These are phyloP conservation scores for Collybiopsis luxurians DNA, from an alignment of 768 basidiomycete species.

Conservation along the genomic window DNA sequence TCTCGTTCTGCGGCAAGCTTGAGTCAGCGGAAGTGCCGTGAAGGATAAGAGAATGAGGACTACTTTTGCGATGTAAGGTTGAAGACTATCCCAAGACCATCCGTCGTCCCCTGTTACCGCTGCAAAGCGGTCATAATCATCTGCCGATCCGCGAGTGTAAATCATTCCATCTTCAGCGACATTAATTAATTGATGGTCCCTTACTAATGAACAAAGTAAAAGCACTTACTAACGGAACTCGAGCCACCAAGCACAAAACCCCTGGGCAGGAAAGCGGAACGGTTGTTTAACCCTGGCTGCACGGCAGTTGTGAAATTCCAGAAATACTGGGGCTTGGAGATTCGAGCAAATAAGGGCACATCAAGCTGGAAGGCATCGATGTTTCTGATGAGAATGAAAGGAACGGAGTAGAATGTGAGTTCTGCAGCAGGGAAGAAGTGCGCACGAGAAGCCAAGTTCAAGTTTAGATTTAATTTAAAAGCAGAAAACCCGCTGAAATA, in stretches of 20 bases:
- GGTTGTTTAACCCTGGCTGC: conserved; percentile 15
- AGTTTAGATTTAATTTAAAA: too few relatives aligned
- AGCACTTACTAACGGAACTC: conserved; percentile 14
- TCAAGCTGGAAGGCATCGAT: not conserved
- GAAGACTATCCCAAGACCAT: conserved; percentile 31
- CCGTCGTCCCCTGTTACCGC: conserved; percentile 24
- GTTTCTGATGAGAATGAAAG: conserved; percentile 16
- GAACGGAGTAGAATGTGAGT: too few relatives aligned
- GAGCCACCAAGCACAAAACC: conserved; percentile 19
- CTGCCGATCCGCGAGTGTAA: conserved; percentile 30
- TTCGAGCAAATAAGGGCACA: not conserved
- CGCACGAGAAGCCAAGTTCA: not conserved
- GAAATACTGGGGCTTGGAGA: not conserved
- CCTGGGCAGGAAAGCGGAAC: conserved; percentile 12
- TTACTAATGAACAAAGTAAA: too few relatives aligned
- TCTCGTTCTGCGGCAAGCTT: conserved; percentile 18
- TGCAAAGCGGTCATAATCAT: conserved; percentile 32
- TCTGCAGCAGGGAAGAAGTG: too few relatives aligned
- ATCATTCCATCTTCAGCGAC: conserved; percentile 23
- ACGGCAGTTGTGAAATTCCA: conserved; percentile 18
- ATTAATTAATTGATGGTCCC: too few relatives aligned
- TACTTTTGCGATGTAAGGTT: conserved; percentile 24
- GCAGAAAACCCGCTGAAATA: too few relatives aligned
- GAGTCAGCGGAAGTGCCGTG: not conserved
- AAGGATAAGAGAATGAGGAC: not conserved